Percentiles rank a stretch among this genome's conserved stretches.
Conservation (phyloP, 495 filamentous ascomycete species). For the Achaetomiella virescens region DNA sequence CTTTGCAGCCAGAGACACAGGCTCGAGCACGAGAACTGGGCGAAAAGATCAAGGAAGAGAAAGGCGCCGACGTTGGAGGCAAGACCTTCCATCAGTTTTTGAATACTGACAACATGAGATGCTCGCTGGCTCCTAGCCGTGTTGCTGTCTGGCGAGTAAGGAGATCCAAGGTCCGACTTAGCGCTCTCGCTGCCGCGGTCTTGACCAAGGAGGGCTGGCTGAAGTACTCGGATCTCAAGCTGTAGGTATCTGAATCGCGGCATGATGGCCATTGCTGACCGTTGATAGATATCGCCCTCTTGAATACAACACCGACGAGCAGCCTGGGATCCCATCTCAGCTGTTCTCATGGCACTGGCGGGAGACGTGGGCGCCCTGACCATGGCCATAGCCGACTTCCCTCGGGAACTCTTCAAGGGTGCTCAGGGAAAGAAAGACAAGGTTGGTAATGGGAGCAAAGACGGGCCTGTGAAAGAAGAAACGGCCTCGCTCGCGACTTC, state of each 20-base stretch:
- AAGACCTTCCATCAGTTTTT: conserved; percentile 66
- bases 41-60: conserved; percentile 55
- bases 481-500: not conserved
- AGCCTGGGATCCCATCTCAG: conserved; percentile 66
- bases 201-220: conserved; percentile 56
- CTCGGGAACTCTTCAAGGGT: conserved; percentile 60
- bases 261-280: conserved; percentile 16
- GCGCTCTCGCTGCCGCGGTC: conserved; percentile 61
- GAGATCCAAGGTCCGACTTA: conserved; percentile 56
- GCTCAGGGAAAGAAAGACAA: conserved; percentile 27
- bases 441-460: conserved; percentile 6
- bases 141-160: conserved; percentile 67
- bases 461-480: not conserved
- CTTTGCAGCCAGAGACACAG: conserved; percentile 50
- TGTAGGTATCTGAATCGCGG: conserved; percentile 41
- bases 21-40: conserved; percentile 55
- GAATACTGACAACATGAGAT: conserved; percentile 53
- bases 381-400: conserved; percentile 79
- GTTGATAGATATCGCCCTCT: conserved; percentile 52
- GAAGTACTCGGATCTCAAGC: conserved; percentile 58
- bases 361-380: conserved; percentile 68
- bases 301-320: conserved; percentile 66
- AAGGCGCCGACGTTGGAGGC: conserved; percentile 57
- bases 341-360: conserved; percentile 64
- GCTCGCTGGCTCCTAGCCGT: conserved; percentile 55